Conservation (phyloP, 352 stramenopile species). For the Phytophthora hibernalis region DNA sequence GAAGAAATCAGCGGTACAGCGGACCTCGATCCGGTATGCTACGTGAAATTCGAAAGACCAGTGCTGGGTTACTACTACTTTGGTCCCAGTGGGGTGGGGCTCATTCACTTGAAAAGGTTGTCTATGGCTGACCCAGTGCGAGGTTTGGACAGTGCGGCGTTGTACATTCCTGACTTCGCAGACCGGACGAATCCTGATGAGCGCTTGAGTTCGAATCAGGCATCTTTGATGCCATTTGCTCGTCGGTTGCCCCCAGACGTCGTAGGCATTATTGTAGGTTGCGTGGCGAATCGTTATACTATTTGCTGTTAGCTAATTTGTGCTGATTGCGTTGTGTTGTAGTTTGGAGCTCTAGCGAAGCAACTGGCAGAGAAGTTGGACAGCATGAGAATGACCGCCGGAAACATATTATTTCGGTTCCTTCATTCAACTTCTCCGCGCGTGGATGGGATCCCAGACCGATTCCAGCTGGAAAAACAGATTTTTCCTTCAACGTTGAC, state of each 20-base stretch:
- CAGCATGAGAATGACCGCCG: constrained; percentile 89
- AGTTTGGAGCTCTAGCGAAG: constrained; percentile 91
- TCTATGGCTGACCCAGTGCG: constrained; percentile 6
- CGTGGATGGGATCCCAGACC: constrained; percentile 81
- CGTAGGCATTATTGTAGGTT: constrained; percentile 49
- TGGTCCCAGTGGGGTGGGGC: constrained; percentile 53
- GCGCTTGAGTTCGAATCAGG: constrained; percentile 1
- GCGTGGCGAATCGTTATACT: not conserved
- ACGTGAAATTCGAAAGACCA: constrained; percentile 71
- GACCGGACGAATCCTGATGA: constrained; percentile 27
- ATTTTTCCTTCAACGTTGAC: constrained; percentile 63
- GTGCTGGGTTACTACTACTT: constrained; percentile 81
- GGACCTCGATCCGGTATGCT: constrained; percentile 47
- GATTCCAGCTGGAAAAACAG: constrained; percentile 68
- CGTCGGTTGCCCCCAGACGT: constrained; percentile 50
- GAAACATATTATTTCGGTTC: constrained; percentile 88
- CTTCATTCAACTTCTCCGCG: constrained; percentile 72
- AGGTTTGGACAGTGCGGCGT: constrained; percentile 2
- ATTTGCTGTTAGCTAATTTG: constrained; percentile 18
- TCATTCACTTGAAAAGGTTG: constrained; percentile 52
- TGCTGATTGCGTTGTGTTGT: constrained; percentile 31
- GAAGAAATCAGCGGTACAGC: constrained; percentile 23
- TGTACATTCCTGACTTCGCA: constrained; percentile 36
- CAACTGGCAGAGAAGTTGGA: constrained; percentile 98
- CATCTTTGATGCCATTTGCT: constrained; percentile 36